Evolutionary conservation across 2,329 filamentous ascomycete species (phyloP).

Genomic region (Neonectria sp.): DNA sequence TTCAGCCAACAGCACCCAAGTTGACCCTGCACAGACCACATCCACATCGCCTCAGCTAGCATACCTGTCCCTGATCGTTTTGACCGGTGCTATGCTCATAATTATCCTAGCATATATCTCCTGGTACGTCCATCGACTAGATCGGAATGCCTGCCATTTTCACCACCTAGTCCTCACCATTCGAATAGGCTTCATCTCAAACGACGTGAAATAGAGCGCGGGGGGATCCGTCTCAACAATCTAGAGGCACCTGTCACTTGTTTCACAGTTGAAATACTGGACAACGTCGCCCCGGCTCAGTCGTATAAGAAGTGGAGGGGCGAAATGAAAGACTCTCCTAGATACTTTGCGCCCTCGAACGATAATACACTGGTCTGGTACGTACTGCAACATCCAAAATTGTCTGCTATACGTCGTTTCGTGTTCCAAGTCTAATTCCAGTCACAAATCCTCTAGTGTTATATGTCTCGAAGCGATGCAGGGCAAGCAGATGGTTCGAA

Average conservation of each 20-base stretch:
- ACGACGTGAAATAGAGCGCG: neutral
- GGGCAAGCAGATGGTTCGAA: constrained; percentile 1
- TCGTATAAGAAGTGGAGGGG: constrained; percentile 1
- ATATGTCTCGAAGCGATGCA: neutral
- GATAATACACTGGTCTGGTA: constrained; percentile 1
- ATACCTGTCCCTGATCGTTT: neutral
- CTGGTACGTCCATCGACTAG: neutral
- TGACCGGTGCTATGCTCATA: neutral
- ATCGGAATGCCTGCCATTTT: constrained; percentile 3
- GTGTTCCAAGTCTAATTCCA: neutral
- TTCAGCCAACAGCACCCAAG: neutral
- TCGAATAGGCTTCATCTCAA: neutral
- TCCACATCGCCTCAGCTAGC: neutral
- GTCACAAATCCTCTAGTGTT: neutral
- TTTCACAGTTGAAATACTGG: constrained; percentile 1
- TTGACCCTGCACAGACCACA: too few species aligned
- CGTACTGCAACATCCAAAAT: neutral
- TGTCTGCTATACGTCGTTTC: neutral
- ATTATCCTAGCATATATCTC: neutral
- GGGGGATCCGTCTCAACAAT: neutral
- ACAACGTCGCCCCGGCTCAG: constrained; percentile 4
- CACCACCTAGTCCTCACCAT: neutral
- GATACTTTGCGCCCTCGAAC: neutral
- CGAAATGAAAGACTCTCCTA: neutral
- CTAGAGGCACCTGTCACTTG: neutral